Conservation (phyloP, 106 monocot genomes). For the Narthecium ossifragum region DNA sequence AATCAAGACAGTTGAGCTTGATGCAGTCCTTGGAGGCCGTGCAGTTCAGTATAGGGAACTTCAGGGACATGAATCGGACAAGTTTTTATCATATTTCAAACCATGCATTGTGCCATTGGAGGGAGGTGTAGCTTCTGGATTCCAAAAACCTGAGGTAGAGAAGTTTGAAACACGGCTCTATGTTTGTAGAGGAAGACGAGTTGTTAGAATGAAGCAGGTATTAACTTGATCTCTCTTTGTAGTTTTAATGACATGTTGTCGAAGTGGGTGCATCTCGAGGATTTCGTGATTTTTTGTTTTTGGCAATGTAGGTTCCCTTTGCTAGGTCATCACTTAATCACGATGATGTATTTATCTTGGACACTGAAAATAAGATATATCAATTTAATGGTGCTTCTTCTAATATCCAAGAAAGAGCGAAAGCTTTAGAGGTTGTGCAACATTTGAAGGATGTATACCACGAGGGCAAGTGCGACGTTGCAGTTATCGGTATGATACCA, state of each 20-base stretch:
- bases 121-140: conserved; percentile 66
- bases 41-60: conserved; percentile 63
- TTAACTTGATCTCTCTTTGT: neutral
- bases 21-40: conserved; percentile 64
- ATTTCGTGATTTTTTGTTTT: neutral
- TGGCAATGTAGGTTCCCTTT: conserved; percentile 37
- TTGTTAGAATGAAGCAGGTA: conserved; percentile 62
- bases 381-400: conserved; percentile 47
- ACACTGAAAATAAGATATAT: conserved; percentile 36
- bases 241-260: neutral
- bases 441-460: conserved; percentile 38
- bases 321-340: conserved; percentile 35
- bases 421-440: conserved; percentile 39
- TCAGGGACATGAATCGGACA: conserved; percentile 67
- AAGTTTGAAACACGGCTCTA: conserved; percentile 59
- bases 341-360: conserved; percentile 47
- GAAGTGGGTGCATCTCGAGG: too few relatives aligned
- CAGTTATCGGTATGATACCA: conserved; percentile 25
- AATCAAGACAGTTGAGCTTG: conserved; percentile 67
- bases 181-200: conserved; percentile 55
- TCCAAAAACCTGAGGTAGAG: conserved; percentile 41
- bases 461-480: conserved; percentile 36
- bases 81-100: conserved; percentile 68
- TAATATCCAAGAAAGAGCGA: conserved; percentile 46
- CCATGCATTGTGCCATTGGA: conserved; percentile 71